These are phyloP conservation scores for Heliocybe sulcata DNA, from an alignment of 1,284 basidiomycete genomes.

Conservation along the genomic window DNA sequence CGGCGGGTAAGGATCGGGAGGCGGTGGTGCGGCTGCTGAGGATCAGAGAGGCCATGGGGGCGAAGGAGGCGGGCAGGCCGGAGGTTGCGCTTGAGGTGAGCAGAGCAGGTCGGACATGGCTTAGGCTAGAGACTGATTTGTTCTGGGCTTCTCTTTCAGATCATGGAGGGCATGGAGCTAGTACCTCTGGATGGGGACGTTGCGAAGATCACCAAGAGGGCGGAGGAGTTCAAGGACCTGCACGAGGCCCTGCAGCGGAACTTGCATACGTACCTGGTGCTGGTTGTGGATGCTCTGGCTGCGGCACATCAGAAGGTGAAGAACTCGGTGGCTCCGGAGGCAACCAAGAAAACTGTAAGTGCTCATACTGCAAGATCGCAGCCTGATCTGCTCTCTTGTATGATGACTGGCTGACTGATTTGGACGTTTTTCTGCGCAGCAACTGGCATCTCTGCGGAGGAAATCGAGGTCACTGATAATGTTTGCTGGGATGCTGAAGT, in stretches of 20 bases:
- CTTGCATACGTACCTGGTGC: slow-evolving; percentile 81
- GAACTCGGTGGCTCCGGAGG: slow-evolving; percentile 64
- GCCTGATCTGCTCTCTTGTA: slow-evolving; percentile 6
- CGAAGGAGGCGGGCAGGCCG: slow-evolving; percentile 66
- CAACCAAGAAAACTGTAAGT: slow-evolving; percentile 66
- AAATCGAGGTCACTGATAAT: slow-evolving; percentile 80
- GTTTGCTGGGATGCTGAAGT: slow-evolving; percentile 83
- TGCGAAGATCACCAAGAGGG: slow-evolving; percentile 77
- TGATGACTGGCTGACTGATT: slow-evolving; percentile 8
- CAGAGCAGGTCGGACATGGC: slow-evolving; percentile 7
- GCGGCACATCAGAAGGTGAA: slow-evolving; percentile 75
- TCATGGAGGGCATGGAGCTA: slow-evolving; percentile 85
- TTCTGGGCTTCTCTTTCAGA: slow-evolving; percentile 30
- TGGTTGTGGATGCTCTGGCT: slow-evolving; percentile 93
- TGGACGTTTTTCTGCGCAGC: slow-evolving; percentile 44
- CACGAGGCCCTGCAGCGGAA: slow-evolving; percentile 89
- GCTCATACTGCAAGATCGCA: neutral
- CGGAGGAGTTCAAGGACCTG: slow-evolving; percentile 84
- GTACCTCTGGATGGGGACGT: slow-evolving; percentile 87
- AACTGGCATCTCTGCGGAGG: slow-evolving; percentile 52
- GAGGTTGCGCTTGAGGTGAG: slow-evolving; percentile 80
- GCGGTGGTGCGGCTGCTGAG: slow-evolving; percentile 74
- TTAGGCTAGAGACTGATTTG: neutral
- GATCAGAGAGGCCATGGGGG: slow-evolving; percentile 78
- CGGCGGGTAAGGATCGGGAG: slow-evolving; percentile 71